Evolutionary conservation across 2,329 filamentous ascomycete genomes (phyloP).

Genomic region (Calonectria fujianensis): DNA sequence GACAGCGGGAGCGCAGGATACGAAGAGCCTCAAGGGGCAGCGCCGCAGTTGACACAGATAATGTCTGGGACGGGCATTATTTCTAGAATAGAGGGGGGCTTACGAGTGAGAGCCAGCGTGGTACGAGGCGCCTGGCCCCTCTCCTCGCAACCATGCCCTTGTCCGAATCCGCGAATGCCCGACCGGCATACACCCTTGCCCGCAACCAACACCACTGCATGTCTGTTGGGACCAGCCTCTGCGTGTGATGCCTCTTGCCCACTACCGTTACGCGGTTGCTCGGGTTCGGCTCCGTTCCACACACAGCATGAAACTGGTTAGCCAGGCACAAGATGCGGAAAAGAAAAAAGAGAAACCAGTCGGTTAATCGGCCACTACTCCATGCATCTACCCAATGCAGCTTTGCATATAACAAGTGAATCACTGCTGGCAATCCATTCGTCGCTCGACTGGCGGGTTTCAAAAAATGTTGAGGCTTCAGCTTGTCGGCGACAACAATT

Average conservation of each 20-base stretch:
- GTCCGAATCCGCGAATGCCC: conserved; percentile 21
- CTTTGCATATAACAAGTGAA: conserved; percentile 21
- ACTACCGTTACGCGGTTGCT: not conserved
- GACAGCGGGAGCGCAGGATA: not conserved
- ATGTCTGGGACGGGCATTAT: not conserved
- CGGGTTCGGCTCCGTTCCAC: not conserved
- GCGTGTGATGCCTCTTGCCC: not conserved
- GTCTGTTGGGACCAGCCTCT: not conserved
- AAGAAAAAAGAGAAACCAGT: not conserved
- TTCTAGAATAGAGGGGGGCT: not conserved
- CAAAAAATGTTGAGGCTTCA: conserved; percentile 7
- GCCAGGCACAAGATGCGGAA: not conserved
- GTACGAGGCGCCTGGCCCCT: not conserved
- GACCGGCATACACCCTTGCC: conserved; percentile 28
- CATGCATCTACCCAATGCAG: not conserved
- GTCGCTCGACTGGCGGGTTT: not conserved
- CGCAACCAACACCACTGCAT: conserved; percentile 15
- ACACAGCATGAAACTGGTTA: not conserved
- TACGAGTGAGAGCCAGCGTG: not conserved
- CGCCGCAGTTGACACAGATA: not conserved
- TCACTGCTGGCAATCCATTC: not conserved
- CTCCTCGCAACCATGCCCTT: not conserved
- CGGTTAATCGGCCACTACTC: not conserved
- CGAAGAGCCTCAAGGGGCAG: not conserved
- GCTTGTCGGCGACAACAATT: not conserved